Base-by-base conservation (phyloP, 768 basidiomycete genomes). In the Galerina sulciceps region DNA sequence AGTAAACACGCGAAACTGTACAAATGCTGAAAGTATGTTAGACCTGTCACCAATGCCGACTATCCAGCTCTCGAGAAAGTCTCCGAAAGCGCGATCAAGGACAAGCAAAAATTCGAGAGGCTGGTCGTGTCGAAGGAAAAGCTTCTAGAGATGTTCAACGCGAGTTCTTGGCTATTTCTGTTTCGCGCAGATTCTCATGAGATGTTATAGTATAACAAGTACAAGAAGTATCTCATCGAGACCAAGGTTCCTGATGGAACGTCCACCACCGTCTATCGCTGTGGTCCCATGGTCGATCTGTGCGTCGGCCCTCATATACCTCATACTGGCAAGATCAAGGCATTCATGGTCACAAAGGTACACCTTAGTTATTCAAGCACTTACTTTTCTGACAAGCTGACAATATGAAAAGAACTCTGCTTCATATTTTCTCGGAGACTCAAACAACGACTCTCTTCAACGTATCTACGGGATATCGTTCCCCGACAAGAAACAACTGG, bases 381-480 rank as follows among this genome's bases (percentile, higher is more conserved):
- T 18, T 26, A 31, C 4, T 8, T n/a, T 9, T 37, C 11, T 34
- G 4, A 49, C 41, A 35, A 40, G 34, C 11, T 34, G 4, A 49
- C 41, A 35, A 40, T 22, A 5, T 41, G 34, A 37, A 42, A 31
- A 96, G 93, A 98, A 92, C 77, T 99, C 97, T 17, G 91, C 97
- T 0, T 98, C 94, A 6, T 99, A 98, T 77, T 99, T 99, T 87
- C 85, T 98, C 20, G 96, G 94, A 23, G 94, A 98, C 69, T 78
- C 90, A 22, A 89, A 83, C 67, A 97, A 97, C 72, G 97, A 99
- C 66, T 91, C 93, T 1, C 81, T 99, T 31, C 97, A 99, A 71
- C 90, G 97, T 36, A 86, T 99, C 63, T 99, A 99, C 72, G 97
- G 97, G 58, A 94, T 99, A 72, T 97, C 96, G 0, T 99, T 99